A percentile compares a stretch with the other conserved stretches of the same genome.
Evolutionary conservation across 2,329 filamentous ascomycete species (phyloP).

Genomic region (Periconia sp.): DNA sequence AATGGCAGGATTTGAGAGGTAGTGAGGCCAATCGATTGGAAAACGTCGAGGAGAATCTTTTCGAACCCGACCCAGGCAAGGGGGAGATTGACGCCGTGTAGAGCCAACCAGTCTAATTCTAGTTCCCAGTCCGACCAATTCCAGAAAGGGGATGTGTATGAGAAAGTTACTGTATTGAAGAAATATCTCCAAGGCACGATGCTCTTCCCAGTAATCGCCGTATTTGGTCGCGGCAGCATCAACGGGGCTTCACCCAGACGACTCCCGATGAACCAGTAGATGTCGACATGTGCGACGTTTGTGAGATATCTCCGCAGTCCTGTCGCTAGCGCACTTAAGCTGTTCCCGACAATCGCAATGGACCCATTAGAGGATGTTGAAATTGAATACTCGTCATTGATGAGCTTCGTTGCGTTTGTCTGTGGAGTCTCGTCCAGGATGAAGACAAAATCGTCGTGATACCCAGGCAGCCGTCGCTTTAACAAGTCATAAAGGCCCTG

Average conservation of each 20-base stretch:
- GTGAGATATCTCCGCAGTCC: conserved; percentile 52
- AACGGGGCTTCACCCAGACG: conserved; percentile 43
- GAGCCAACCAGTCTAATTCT: conserved; percentile 60
- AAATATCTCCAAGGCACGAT: conserved; percentile 57
- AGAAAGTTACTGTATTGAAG: conserved; percentile 61
- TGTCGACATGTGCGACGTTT: conserved; percentile 51
- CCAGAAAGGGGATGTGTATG: conserved; percentile 60
- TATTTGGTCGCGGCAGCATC: conserved; percentile 35
- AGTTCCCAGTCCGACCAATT: conserved; percentile 61
- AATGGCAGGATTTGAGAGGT: conserved; percentile 54
- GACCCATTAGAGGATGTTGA: conserved; percentile 18
- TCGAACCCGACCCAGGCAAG: conserved; percentile 61
- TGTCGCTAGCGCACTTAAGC: conserved; percentile 21
- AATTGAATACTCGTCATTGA: conserved; percentile 22
- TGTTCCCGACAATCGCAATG: conserved; percentile 24
- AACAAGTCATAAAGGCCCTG: conserved; percentile 28
- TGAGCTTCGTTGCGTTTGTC: conserved; percentile 3
- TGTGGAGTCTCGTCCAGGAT: conserved; percentile 10
- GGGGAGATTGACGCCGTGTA: conserved; percentile 59
- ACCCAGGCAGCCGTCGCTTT: conserved; percentile 25
- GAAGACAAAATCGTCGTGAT: conserved; percentile 25
- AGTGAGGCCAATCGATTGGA: conserved; percentile 53
- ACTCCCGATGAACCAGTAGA: conserved; percentile 57
- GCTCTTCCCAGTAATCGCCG: conserved; percentile 48
- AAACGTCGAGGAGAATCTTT: conserved; percentile 57